Evolutionary conservation across 2,329 filamentous ascomycete species (phyloP), one percentile per base, ranked within the genome.

Genomic region (Trichoderma simmonsii): DNA sequence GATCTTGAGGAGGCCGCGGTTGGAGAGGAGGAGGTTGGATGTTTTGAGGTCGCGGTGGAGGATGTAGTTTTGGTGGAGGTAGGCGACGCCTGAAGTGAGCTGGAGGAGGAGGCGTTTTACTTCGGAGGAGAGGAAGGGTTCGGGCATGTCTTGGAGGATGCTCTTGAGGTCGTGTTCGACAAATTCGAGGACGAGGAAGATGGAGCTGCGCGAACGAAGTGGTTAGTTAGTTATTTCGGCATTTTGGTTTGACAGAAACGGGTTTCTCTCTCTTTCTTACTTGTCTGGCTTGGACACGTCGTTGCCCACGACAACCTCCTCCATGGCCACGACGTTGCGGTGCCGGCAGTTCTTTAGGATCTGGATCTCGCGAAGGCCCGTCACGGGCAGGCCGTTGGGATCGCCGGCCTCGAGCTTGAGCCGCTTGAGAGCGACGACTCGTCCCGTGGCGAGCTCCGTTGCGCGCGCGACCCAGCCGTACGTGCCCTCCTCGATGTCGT

Each of bases 161-260:
- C 92, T 93, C 82, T 97, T 97, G 71, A 99, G 90, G 79, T 99
- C 96, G 85, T 99, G 96, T 85, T 98, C 95, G 77, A 98, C 86
- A 82, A 98, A 99, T 79, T 98, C 95, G 87, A 99, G 95, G 74
- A 98, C 96, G 71, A 99, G 89, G 81, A 94, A 97, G 75, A 98
- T 92, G 34, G 81, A 83, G 83, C 3, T 24, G n/a, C n/a, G n/a
- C n/a, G n/a, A n/a, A n/a, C n/a, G n/a, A n/a, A n/a, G n/a, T n/a
- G n/a, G n/a, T n/a, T n/a, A n/a, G n/a, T n/a, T n/a, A n/a, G n/a
- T n/a, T n/a, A n/a, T n/a, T n/a, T n/a, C n/a, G n/a, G n/a, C n/a
- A n/a, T n/a, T n/a, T n/a, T n/a, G n/a, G n/a, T n/a, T n/a, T n/a
- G n/a, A n/a, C n/a, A n/a, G n/a, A n/a, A n/a, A n/a, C n/a, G n/a